These are phyloP conservation scores for Fusarium aywerte DNA, from an alignment of 2,329 filamentous ascomycete genomes.

Conservation along the genomic window DNA sequence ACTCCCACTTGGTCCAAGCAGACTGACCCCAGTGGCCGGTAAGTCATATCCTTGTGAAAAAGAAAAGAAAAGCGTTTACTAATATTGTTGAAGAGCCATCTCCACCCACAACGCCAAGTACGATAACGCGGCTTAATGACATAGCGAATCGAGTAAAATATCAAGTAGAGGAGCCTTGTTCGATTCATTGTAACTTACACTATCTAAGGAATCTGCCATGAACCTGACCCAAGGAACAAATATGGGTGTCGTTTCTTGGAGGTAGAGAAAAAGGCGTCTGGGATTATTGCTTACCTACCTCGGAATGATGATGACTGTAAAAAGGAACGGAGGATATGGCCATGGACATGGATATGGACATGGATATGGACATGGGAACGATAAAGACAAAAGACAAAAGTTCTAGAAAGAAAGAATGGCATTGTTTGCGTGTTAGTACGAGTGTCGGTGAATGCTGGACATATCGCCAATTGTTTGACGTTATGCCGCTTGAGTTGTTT, in stretches of 20 bases:
- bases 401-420: conserved; percentile 12
- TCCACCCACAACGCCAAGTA: conserved; percentile 81
- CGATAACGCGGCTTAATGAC: conserved; percentile 57
- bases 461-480: background rate
- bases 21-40: conserved; percentile 94
- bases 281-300: conserved; percentile 35
- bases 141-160: conserved; percentile 28
- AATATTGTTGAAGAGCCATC: conserved; percentile 70
- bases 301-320: conserved; percentile 38
- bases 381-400: conserved; percentile 24
- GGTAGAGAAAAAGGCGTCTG: conserved; percentile 43
- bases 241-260: conserved; percentile 65
- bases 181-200: conserved; percentile 42
- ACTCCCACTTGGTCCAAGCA: conserved; percentile 97
- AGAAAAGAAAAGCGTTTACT: conserved; percentile 8
- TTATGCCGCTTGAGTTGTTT: conserved; percentile 7
- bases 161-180: conserved; percentile 23
- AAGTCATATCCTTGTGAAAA: conserved; percentile 30
- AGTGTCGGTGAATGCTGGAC: conserved; percentile 7
- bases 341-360: conserved; percentile 3
- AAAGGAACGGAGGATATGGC: conserved; percentile 29
- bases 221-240: conserved; percentile 37
- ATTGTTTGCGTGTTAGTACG: background rate
- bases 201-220: conserved; percentile 29
- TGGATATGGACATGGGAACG: conserved; percentile 12